These are phyloP conservation scores for Colletotrichum aenigma DNA, from an alignment of 2,329 filamentous ascomycete genomes.

Conservation along the genomic window DNA sequence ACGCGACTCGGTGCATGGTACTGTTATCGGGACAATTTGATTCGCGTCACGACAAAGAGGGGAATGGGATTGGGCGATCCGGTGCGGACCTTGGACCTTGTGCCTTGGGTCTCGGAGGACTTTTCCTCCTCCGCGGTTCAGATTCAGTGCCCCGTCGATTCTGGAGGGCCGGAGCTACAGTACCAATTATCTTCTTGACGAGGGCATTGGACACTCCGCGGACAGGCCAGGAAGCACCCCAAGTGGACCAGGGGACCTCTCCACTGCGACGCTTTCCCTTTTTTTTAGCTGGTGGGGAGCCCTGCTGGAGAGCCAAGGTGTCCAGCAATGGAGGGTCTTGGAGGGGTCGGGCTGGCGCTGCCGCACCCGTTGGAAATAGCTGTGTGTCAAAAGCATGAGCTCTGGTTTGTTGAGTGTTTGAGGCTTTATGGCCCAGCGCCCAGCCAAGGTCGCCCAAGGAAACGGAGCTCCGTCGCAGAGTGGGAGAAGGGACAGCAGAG, in stretches of 20 bases:
- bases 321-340: neutral
- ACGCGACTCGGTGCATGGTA: neutral
- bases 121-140: conserved; percentile 10
- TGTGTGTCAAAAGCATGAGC: conserved; percentile 5
- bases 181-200: neutral
- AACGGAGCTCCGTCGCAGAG: neutral
- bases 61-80: neutral
- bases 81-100: neutral
- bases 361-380: neutral
- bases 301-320: neutral
- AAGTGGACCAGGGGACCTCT: neutral
- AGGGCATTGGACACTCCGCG: neutral
- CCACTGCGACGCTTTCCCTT: neutral
- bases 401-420: conserved; percentile 20
- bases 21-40: conserved; percentile 1
- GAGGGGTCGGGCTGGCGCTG: neutral
- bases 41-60: neutral
- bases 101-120: neutral
- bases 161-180: neutral
- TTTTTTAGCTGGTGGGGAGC: neutral
- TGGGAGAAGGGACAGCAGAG: neutral
- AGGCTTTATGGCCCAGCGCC: conserved; percentile 3
- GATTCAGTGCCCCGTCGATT: neutral
- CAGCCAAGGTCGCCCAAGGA: neutral
- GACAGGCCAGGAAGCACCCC: neutral